Conservation (phyloP, 1,284 basidiomycete species). For the Abortiporus biennis region DNA sequence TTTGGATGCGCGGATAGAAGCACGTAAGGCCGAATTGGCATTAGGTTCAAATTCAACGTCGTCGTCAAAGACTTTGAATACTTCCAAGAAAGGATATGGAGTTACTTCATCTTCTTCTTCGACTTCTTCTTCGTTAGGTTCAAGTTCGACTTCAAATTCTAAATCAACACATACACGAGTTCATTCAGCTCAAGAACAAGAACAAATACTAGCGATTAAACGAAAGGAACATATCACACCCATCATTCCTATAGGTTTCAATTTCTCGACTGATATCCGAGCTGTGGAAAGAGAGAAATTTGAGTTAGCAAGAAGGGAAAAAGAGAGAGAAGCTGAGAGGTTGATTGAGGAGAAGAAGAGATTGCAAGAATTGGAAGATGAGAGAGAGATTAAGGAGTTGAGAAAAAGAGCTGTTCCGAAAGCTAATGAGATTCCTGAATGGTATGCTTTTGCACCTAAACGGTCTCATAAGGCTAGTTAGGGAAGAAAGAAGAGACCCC, state of each 20-base stretch:
- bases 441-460: conserved; percentile 62
- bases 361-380: conserved; percentile 46
- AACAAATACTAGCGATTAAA: conserved; percentile 28
- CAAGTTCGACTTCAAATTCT: conserved; percentile 43
- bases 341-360: conserved; percentile 34
- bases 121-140: conserved; percentile 5
- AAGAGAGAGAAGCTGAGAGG: conserved; percentile 45
- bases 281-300: conserved; percentile 57
- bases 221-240: conserved; percentile 42
- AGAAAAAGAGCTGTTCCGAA: conserved; percentile 57
- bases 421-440: conserved; percentile 66
- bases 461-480: conserved; percentile 15
- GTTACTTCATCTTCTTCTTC: conserved; percentile 5
- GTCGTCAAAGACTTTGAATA: too few relatives aligned
- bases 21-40: conserved; percentile 26
- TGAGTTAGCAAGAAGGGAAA: conserved; percentile 48
- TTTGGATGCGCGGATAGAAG: conserved; percentile 36
- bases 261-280: conserved; percentile 47
- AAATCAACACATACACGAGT: too few relatives aligned
- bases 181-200: conserved; percentile 43
- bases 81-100: too few relatives aligned
- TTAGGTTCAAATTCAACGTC: too few relatives aligned
- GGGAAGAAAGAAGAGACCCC: conserved; percentile 2
- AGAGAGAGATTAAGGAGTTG: conserved; percentile 48
- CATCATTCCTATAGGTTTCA: conserved; percentile 38